Evolutionary conservation across 202 grass and related monocot species (phyloP).

Genomic region (Brachypodium distachyon): DNA sequence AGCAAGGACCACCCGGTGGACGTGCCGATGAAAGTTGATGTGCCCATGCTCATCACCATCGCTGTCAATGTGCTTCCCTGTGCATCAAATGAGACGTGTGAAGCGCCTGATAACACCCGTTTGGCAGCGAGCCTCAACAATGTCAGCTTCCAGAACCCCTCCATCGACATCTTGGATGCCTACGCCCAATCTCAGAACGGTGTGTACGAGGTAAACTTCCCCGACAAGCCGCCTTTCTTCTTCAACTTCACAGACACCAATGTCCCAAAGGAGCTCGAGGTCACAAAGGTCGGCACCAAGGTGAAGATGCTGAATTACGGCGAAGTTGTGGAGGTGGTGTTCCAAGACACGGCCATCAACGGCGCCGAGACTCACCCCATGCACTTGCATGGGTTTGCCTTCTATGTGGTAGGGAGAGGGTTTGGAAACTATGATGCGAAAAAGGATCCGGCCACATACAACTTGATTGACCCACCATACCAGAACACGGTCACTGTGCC

Average conservation of each 20-base stretch:
- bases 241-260: constrained; percentile 38
- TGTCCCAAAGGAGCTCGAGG: background rate
- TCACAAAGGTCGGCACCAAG: constrained; percentile 1
- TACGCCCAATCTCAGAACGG: background rate
- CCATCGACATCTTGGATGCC: background rate
- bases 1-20: background rate
- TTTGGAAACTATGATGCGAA: constrained; percentile 25
- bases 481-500: constrained; percentile 54
- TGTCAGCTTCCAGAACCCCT: constrained; percentile 30
- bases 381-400: constrained; percentile 41
- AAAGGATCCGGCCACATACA: background rate
- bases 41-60: constrained; percentile 36
- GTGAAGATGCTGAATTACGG: constrained; percentile 37
- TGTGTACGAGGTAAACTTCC: constrained; percentile 34
- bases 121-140: constrained; percentile 65
- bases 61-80: constrained; percentile 19
- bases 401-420: constrained; percentile 40
- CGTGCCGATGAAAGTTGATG: constrained; percentile 20
- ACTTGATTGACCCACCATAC: constrained; percentile 44
- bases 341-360: constrained; percentile 48
- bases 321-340: constrained; percentile 30
- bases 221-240: constrained; percentile 9
- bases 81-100: background rate
- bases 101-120: background rate
- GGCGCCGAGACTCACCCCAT: constrained; percentile 39